Percentiles rank a stretch among this genome's conserved stretches.
Conservation (phyloP, 2,329 filamentous ascomycete genomes). For the Zymoseptoria tritici region DNA sequence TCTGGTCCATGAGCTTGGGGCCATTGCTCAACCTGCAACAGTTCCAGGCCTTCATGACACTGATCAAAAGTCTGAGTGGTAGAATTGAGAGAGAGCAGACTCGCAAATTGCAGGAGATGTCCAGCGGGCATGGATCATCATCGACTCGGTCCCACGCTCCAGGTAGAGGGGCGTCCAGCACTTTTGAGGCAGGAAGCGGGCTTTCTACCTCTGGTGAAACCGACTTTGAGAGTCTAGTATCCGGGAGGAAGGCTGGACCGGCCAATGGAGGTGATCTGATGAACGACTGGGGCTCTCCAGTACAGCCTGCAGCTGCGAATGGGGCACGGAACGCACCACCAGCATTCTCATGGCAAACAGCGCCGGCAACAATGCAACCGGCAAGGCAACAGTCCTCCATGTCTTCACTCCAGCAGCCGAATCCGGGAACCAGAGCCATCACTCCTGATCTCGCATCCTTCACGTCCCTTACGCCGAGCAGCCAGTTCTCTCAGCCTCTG, state of each 20-base stretch:
- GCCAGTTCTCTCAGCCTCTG: slow-evolving; percentile 33
- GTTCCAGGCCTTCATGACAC: slow-evolving; percentile 81
- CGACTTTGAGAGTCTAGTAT: slow-evolving; percentile 85
- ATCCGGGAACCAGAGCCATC: slow-evolving; percentile 21
- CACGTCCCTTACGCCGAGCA: slow-evolving; percentile 29
- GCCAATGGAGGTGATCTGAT: slow-evolving; percentile 32
- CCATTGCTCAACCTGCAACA: slow-evolving; percentile 77
- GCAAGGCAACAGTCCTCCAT: slow-evolving; percentile 5
- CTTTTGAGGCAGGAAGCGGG: slow-evolving; percentile 45
- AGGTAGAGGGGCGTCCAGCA: slow-evolving; percentile 55
- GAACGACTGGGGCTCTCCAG: slow-evolving; percentile 37
- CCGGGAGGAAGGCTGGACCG: slow-evolving; percentile 54
- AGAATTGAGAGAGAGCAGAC: slow-evolving; percentile 84
- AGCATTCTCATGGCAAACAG: slow-evolving; percentile 41
- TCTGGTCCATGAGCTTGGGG: slow-evolving; percentile 88
- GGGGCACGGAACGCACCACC: slow-evolving; percentile 24
- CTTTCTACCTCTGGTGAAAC: slow-evolving; percentile 52
- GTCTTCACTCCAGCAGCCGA: slow-evolving; percentile 13
- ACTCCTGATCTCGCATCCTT: slow-evolving; percentile 32
- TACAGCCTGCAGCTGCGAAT: slow-evolving; percentile 26
- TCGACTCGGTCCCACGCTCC: slow-evolving; percentile 56
- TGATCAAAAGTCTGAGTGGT: slow-evolving; percentile 72
- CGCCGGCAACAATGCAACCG: slow-evolving; percentile 4
- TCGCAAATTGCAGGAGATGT: slow-evolving; percentile 78
- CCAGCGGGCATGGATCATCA: slow-evolving; percentile 41